phyloP scores from a whole-genome alignment of 176 grass and related monocot genomes.

The Carex kokanica region DNA sequence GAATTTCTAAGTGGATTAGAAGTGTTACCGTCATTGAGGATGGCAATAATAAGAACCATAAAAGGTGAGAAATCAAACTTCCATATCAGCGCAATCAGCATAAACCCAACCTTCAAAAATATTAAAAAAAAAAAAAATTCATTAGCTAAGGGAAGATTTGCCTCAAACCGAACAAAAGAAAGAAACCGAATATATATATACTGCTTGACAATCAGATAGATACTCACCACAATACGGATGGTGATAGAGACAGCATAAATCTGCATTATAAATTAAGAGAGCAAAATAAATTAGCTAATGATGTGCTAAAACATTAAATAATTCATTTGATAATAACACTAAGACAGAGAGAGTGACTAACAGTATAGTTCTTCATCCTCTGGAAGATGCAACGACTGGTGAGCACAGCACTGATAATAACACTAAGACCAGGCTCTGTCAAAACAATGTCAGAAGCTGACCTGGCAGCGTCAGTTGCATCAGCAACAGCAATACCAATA shows the following conservation, averaged over 20 bases:
- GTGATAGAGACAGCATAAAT: conserved; percentile 99
- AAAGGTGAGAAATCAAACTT: conserved; percentile 90
- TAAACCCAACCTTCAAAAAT: conserved; percentile 69
- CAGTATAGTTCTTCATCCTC: conserved; percentile 99
- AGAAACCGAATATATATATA: not conserved
- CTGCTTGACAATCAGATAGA: not conserved
- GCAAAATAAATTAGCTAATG: conserved; percentile 12
- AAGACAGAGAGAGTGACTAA: conserved; percentile 29
- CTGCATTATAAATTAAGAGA: conserved; percentile 34
- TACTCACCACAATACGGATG: conserved; percentile 95
- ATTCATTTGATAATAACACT: not conserved
- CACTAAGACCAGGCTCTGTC: conserved; percentile 94
- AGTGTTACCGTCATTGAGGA: conserved; percentile 83
- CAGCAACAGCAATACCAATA: conserved; percentile 94
- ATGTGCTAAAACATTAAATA: not conserved
- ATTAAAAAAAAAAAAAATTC: not conserved
- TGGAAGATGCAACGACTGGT: conserved; percentile 98
- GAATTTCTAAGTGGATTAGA: not conserved
- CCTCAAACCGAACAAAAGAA: not conserved
- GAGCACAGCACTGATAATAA: conserved; percentile 94
- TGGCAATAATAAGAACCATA: conserved; percentile 99
- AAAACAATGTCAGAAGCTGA: conserved; percentile 92
- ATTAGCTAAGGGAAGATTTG: not conserved
- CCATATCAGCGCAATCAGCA: conserved; percentile 98
- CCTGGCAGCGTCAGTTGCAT: conserved; percentile 92